phyloP scores from a whole-genome alignment of 2,329 filamentous ascomycete species.

The Alternaria hordeiaustralica region DNA sequence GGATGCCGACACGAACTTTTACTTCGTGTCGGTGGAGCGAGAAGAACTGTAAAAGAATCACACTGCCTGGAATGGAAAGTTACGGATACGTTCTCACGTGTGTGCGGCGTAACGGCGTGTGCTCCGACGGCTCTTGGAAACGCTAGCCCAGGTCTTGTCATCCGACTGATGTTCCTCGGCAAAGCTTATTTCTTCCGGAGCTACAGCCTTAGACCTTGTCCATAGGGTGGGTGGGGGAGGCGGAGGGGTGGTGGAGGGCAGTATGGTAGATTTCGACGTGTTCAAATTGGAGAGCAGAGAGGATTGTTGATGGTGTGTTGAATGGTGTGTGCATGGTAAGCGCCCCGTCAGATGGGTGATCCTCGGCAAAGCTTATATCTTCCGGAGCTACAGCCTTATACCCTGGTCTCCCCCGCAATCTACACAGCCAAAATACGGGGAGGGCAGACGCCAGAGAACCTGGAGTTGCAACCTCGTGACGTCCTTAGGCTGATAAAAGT shows the following conservation, averaged over 20 bases:
- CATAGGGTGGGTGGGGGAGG: not conserved
- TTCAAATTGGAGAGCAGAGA: not conserved
- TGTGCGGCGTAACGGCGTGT: not conserved
- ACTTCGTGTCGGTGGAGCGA: not conserved
- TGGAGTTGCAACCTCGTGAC: not conserved
- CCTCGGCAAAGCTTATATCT: slow-evolving; percentile 16
- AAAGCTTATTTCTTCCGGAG: slow-evolving; percentile 14
- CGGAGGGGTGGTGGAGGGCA: too few relatives aligned
- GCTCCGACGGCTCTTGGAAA: not conserved
- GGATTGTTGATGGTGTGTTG: not conserved
- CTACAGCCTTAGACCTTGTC: not conserved
- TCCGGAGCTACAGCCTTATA: slow-evolving; percentile 1
- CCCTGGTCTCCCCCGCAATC: slow-evolving; percentile 8
- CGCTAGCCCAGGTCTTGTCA: not conserved
- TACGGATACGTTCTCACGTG: not conserved
- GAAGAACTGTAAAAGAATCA: not conserved
- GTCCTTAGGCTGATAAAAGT: not conserved
- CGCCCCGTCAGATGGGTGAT: not conserved
- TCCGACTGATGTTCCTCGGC: slow-evolving; percentile 5
- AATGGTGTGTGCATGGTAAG: not conserved
- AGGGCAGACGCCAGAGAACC: not conserved
- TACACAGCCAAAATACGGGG: not conserved
- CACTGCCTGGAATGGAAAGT: not conserved
- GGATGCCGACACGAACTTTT: not conserved
- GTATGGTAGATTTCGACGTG: not conserved